Percentiles rank a stretch among this genome's conserved stretches.
phyloP scores from a whole-genome alignment of 257 asterid species.

The Knoxia roxburghii region DNA sequence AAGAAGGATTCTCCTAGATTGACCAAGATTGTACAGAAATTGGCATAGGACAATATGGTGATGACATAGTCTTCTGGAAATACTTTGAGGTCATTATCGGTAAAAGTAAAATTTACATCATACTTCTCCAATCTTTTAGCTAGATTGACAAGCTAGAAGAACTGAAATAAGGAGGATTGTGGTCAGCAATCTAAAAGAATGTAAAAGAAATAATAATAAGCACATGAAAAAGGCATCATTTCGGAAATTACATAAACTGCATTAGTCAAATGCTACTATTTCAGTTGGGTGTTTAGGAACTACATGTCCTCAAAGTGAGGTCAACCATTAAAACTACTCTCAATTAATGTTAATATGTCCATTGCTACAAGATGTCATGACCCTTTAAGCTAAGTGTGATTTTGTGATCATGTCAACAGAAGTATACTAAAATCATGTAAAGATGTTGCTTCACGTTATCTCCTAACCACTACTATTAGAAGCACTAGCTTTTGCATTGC shows the following conservation, averaged over 20 bases:
- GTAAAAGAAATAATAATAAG: background rate
- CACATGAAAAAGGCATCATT: background rate
- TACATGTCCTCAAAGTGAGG: background rate
- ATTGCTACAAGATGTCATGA: background rate
- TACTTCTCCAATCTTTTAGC: background rate
- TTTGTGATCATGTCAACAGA: background rate
- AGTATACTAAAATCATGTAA: no score
- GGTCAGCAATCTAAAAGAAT: no score
- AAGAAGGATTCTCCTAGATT: constrained; percentile 1
- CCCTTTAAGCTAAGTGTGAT: background rate
- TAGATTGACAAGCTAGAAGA: background rate
- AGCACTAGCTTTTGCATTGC: background rate
- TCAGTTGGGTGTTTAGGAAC: background rate
- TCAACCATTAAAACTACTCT: background rate
- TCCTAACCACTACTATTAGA: background rate
- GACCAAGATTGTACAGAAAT: background rate
- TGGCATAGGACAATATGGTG: background rate
- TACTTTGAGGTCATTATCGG: background rate
- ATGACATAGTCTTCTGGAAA: background rate
- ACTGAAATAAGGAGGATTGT: no score
- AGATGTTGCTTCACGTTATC: background rate
- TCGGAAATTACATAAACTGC: no score
- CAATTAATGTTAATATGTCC: background rate
- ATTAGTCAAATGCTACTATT: no score
- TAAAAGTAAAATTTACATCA: background rate